A percentile compares a stretch with the other conserved stretches of the same genome.
Conservation (phyloP, 2,329 filamentous ascomycete genomes). For the Didymella segeticola region DNA sequence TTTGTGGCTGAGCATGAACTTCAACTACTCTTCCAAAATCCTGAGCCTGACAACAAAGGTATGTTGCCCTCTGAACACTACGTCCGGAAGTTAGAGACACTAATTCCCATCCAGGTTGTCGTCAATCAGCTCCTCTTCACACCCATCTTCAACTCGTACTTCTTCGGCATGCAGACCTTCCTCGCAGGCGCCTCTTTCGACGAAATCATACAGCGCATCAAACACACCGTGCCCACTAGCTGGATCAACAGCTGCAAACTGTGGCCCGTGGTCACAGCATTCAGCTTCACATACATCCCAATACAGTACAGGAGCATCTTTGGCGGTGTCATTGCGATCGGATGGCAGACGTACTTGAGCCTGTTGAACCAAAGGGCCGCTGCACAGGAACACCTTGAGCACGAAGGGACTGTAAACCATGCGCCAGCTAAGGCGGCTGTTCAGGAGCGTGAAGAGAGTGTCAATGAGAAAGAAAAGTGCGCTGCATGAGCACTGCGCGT, state of each 20-base stretch:
- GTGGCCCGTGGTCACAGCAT: slow-evolving; percentile 86
- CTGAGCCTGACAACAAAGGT: slow-evolving; percentile 75
- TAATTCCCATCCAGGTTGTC: slow-evolving; percentile 56
- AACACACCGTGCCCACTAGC: slow-evolving; percentile 76
- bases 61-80: not conserved
- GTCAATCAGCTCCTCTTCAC: slow-evolving; percentile 85
- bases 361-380: slow-evolving; percentile 79
- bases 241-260: slow-evolving; percentile 82
- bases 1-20: slow-evolving; percentile 77
- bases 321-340: slow-evolving; percentile 76
- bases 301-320: slow-evolving; percentile 83
- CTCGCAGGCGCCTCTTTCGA: slow-evolving; percentile 65
- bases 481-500: slow-evolving; percentile 2
- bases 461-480: slow-evolving; percentile 24
- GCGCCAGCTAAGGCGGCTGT: not conserved
- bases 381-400: slow-evolving; percentile 54
- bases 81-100: not conserved
- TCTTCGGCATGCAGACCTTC: slow-evolving; percentile 59
- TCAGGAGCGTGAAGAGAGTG: slow-evolving; percentile 5
- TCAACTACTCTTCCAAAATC: slow-evolving; percentile 80
- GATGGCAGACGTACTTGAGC: slow-evolving; percentile 91
- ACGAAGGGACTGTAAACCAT: slow-evolving; percentile 4
- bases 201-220: slow-evolving; percentile 74
- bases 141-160: slow-evolving; percentile 64
- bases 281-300: slow-evolving; percentile 84